Conservation (phyloP, 176 grass and related monocot species). For the maize (Zea mays) region DNA sequence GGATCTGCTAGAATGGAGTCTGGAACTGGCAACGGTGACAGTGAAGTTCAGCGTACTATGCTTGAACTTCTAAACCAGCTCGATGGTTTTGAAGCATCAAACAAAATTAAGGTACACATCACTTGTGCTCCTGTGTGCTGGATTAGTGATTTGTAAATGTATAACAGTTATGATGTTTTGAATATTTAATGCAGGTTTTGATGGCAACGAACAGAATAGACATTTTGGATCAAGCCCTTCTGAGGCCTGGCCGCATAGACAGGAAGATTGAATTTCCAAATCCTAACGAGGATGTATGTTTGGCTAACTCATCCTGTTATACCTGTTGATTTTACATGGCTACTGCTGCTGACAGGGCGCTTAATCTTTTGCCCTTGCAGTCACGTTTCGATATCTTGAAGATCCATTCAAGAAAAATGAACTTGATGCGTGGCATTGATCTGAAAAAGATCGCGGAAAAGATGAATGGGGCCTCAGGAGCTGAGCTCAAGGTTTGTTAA, state of each 20-base stretch:
- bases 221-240: constrained; percentile 95
- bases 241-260: constrained; percentile 96
- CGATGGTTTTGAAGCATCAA: constrained; percentile 99
- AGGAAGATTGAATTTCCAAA: constrained; percentile 99
- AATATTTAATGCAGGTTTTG: constrained; percentile 69
- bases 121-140: background rate
- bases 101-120: constrained; percentile 84
- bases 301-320: background rate
- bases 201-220: constrained; percentile 99
- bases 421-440: constrained; percentile 98
- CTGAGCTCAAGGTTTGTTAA: constrained; percentile 88
- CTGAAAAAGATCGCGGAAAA: constrained; percentile 97
- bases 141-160: constrained; percentile 7
- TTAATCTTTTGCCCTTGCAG: constrained; percentile 50
- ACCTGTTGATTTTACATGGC: constrained; percentile 1
- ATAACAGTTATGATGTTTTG: constrained; percentile 5
- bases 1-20: constrained; percentile 97
- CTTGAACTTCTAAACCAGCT: constrained; percentile 99
- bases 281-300: constrained; percentile 87
- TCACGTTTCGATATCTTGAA: constrained; percentile 96
- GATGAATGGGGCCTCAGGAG: constrained; percentile 97
- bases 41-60: constrained; percentile 98
- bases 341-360: constrained; percentile 22
- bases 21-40: constrained; percentile 91
- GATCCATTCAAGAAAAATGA: constrained; percentile 99